Percentiles rank a stretch among this genome's conserved stretches.
These are phyloP conservation scores for Boletus speciosus DNA, from an alignment of 768 basidiomycete genomes.

Conservation along the genomic window DNA sequence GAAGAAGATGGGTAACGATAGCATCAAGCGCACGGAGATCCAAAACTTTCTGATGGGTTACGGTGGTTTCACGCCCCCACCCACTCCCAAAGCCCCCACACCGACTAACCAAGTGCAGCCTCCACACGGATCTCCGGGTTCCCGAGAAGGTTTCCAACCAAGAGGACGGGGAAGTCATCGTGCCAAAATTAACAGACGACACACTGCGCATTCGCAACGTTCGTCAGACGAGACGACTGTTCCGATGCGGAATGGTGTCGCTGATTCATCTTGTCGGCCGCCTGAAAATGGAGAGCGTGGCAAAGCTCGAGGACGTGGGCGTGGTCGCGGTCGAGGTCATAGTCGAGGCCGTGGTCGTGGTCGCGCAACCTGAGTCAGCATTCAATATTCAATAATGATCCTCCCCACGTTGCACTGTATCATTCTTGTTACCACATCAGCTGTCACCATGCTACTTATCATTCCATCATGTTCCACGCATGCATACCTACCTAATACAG, in stretches of 20 bases:
- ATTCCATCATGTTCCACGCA: constrained; percentile 19
- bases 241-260: constrained; percentile 11
- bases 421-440: constrained; percentile 18
- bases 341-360: constrained; percentile 39
- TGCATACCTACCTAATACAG: constrained; percentile 22
- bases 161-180: constrained; percentile 14
- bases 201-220: not conserved
- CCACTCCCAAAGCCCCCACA: constrained; percentile 26
- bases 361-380: constrained; percentile 25
- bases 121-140: constrained; percentile 6
- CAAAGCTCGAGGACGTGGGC: constrained; percentile 37
- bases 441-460: constrained; percentile 18
- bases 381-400: not conserved
- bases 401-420: constrained; percentile 18
- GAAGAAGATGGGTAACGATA: constrained; percentile 24
- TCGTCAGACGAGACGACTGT: not conserved
- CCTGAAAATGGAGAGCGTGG: constrained; percentile 33
- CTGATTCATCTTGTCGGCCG: constrained; percentile 7
- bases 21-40: constrained; percentile 46
- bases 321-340: constrained; percentile 38
- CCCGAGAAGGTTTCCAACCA: constrained; percentile 2
- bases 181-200: not conserved
- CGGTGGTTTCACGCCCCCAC: constrained; percentile 49
- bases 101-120: constrained; percentile 13
- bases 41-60: constrained; percentile 49